Percentiles rank a stretch among this genome's conserved stretches.
phyloP scores from a whole-genome alignment of 2,329 filamentous ascomycete genomes.

The Trichoderma sp. region DNA sequence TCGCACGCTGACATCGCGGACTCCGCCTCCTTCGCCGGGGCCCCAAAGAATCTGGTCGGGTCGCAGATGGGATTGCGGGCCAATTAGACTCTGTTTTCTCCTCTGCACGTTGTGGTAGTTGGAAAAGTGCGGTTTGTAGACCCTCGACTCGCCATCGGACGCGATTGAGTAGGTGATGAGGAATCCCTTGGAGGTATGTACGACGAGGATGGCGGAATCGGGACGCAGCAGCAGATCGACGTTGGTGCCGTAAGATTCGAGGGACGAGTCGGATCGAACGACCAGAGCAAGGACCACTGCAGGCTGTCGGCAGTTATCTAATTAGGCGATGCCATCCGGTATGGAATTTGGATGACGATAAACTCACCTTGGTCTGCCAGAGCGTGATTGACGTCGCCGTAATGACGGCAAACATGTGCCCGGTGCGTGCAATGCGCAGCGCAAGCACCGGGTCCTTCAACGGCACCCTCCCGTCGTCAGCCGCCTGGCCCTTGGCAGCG shows the following conservation, averaged over 20 bases:
- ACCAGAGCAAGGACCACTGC: conserved; percentile 86
- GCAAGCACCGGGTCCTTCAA: conserved; percentile 69
- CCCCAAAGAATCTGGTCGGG: conserved; percentile 70
- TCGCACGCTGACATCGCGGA: conserved; percentile 83
- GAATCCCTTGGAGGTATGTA: conserved; percentile 83
- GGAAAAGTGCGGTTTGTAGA: conserved; percentile 82
- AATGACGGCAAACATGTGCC: conserved; percentile 83
- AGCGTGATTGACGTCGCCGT: conserved; percentile 84
- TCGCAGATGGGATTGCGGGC: conserved; percentile 55
- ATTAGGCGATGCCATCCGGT: background rate
- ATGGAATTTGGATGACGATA: too few relatives aligned
- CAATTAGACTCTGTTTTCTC: conserved; percentile 63
- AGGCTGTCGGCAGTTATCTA: conserved; percentile 57
- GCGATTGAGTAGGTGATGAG: conserved; percentile 93
- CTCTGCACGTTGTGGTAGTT: conserved; percentile 66
- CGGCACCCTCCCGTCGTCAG: conserved; percentile 43
- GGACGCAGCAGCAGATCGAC: conserved; percentile 82
- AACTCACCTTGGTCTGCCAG: conserved; percentile 81
- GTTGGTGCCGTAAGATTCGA: conserved; percentile 83
- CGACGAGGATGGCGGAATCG: conserved; percentile 87
- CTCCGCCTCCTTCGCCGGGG: conserved; percentile 77
- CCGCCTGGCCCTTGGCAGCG: conserved; percentile 26
- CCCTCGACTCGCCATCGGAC: conserved; percentile 76
- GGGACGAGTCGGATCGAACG: conserved; percentile 76
- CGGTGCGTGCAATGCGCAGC: conserved; percentile 74